Evolutionary conservation across 768 basidiomycete species (phyloP).

Genomic region (Lentinula sp.): DNA sequence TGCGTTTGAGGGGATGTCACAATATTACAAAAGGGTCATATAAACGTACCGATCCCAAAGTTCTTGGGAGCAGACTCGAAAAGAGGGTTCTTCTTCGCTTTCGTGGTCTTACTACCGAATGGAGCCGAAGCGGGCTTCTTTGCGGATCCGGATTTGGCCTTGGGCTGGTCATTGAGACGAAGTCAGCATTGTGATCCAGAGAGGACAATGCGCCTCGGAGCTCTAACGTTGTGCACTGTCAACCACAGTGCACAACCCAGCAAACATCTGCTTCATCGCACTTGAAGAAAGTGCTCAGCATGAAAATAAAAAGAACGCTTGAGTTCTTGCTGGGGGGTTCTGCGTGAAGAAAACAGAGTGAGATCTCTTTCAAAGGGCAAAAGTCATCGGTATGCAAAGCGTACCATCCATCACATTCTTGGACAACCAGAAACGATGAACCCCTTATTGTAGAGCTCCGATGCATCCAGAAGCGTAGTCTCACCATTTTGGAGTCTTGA

Average conservation of each 20-base stretch:
- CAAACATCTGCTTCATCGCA: background rate
- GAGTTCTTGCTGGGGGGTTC: slow-evolving; percentile 17
- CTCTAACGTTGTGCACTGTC: slow-evolving; percentile 37
- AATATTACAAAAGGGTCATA: background rate
- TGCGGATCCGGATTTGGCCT: slow-evolving; percentile 60
- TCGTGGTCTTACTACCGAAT: slow-evolving; percentile 69
- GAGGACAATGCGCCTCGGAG: slow-evolving; percentile 43
- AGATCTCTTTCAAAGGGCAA: slow-evolving; percentile 12
- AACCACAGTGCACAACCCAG: background rate
- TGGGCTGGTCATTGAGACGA: slow-evolving; percentile 95
- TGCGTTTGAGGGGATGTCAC: background rate
- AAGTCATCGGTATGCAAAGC: slow-evolving; percentile 33
- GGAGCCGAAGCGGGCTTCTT: slow-evolving; percentile 88
- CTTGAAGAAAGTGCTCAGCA: slow-evolving; percentile 27
- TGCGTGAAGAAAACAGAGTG: background rate
- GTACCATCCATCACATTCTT: slow-evolving; percentile 45
- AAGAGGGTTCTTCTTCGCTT: slow-evolving; percentile 89
- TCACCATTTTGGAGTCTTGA: slow-evolving; percentile 43
- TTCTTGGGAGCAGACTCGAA: slow-evolving; percentile 89
- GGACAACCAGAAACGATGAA: slow-evolving; percentile 24
- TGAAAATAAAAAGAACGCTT: slow-evolving; percentile 11
- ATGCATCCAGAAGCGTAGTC: slow-evolving; percentile 20
- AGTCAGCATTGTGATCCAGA: slow-evolving; percentile 26
- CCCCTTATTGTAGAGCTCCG: slow-evolving; percentile 33
- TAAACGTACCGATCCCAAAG: slow-evolving; percentile 84